phyloP scores from a whole-genome alignment of 202 grass and related monocot species.

The Zizania palustris region DNA sequence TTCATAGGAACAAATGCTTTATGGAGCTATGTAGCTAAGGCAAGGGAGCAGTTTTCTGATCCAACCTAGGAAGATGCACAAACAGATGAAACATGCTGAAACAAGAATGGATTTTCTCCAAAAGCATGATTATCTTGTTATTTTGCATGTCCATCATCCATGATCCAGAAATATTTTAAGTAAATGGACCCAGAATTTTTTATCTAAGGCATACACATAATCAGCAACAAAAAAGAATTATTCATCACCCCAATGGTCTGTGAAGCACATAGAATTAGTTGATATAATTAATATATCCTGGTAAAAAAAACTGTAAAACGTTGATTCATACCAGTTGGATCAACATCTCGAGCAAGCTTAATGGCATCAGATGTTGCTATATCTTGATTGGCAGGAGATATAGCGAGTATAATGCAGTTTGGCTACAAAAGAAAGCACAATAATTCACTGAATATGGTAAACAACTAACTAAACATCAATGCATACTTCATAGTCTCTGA shows the following conservation, averaged over 20 bases:
- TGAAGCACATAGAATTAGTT: neutral
- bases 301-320: constrained; percentile 21
- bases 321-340: constrained; percentile 63
- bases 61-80: neutral
- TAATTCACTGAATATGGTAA: neutral
- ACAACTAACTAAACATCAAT: constrained; percentile 1
- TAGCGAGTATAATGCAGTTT: constrained; percentile 86
- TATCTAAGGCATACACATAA: constrained; percentile 7
- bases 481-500: neutral
- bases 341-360: constrained; percentile 87
- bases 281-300: constrained; percentile 20
- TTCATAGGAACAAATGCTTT: neutral
- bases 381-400: constrained; percentile 95
- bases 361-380: constrained; percentile 97
- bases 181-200: constrained; percentile 9
- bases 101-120: neutral
- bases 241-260: constrained; percentile 16
- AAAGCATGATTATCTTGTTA: constrained; percentile 8
- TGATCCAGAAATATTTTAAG: neutral
- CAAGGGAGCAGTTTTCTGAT: neutral
- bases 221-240: constrained; percentile 1
- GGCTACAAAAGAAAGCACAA: constrained; percentile 57
- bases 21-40: neutral
- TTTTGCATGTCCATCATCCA: neutral
- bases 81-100: constrained; percentile 11